Percentiles rank a stretch among this genome's conserved stretches.
phyloP scores from a whole-genome alignment of 495 filamentous ascomycete species.

The Achaetomiella virescens region DNA sequence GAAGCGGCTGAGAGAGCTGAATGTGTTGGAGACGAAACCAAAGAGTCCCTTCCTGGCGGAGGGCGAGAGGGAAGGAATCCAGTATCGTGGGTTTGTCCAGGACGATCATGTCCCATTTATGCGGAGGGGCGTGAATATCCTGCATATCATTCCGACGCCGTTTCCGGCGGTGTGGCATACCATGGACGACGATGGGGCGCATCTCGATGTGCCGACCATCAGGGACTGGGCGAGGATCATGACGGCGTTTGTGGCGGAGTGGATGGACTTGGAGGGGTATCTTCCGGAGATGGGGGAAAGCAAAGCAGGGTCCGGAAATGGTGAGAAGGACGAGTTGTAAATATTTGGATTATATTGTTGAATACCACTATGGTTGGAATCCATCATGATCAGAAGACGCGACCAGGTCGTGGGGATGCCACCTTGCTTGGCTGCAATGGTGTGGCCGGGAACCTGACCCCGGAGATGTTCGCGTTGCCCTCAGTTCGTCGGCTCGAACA shows the following conservation, averaged over 20 bases:
- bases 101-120: constrained; percentile 94
- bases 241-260: constrained; percentile 82
- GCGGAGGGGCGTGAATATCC: constrained; percentile 70
- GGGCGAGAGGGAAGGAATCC: constrained; percentile 43
- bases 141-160: constrained; percentile 78
- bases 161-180: constrained; percentile 89
- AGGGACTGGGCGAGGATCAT: constrained; percentile 82
- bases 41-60: constrained; percentile 43
- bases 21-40: constrained; percentile 33
- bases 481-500: too few relatives aligned
- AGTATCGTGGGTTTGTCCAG: constrained; percentile 49
- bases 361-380: neutral
- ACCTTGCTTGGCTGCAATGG: too few relatives aligned
- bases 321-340: constrained; percentile 23
- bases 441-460: too few relatives aligned
- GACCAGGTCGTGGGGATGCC: neutral
- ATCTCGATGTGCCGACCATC: constrained; percentile 76
- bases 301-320: neutral
- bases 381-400: neutral
- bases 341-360: neutral
- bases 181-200: constrained; percentile 74
- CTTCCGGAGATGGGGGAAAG: constrained; percentile 30
- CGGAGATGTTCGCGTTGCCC: too few relatives aligned
- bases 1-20: constrained; percentile 54
- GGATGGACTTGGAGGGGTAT: constrained; percentile 82